Conservation (phyloP, 257 asterid genomes). For the Lantana camara region DNA sequence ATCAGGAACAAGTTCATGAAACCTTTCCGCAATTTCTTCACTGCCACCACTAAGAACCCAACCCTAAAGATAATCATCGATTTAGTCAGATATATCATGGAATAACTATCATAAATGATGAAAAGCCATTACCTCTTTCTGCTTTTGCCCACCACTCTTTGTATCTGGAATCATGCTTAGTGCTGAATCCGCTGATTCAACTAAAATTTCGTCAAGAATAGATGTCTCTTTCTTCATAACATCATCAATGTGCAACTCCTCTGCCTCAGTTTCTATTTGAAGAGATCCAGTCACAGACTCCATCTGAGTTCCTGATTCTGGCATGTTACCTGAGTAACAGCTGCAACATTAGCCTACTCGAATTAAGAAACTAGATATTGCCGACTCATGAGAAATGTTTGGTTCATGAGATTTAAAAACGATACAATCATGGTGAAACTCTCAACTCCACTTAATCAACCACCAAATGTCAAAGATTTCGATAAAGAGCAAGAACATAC, state of each 20-base stretch:
- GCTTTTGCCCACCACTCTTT: slow-evolving; percentile 40
- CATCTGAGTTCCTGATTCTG: slow-evolving; percentile 39
- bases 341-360: slow-evolving; percentile 28
- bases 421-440: slow-evolving; percentile 17
- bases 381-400: slow-evolving; percentile 11
- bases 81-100: slow-evolving; percentile 10
- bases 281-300: slow-evolving; percentile 42
- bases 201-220: slow-evolving; percentile 77
- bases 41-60: slow-evolving; percentile 74
- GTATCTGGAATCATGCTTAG: slow-evolving; percentile 45
- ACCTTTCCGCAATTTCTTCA: slow-evolving; percentile 67
- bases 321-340: slow-evolving; percentile 38
- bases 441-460: slow-evolving; percentile 15
- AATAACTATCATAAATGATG: slow-evolving; percentile 1
- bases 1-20: slow-evolving; percentile 91
- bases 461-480: neutral
- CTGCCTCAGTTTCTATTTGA: slow-evolving; percentile 46
- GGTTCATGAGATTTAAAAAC: slow-evolving; percentile 12
- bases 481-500: neutral
- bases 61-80: slow-evolving; percentile 46
- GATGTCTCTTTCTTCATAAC: slow-evolving; percentile 44
- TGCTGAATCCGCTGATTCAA: slow-evolving; percentile 46
- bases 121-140: slow-evolving; percentile 59
- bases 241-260: slow-evolving; percentile 41
- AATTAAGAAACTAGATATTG: slow-evolving; percentile 18